These are phyloP conservation scores for Apiosordaria backusii DNA, from an alignment of 495 filamentous ascomycete species.

Conservation along the genomic window DNA sequence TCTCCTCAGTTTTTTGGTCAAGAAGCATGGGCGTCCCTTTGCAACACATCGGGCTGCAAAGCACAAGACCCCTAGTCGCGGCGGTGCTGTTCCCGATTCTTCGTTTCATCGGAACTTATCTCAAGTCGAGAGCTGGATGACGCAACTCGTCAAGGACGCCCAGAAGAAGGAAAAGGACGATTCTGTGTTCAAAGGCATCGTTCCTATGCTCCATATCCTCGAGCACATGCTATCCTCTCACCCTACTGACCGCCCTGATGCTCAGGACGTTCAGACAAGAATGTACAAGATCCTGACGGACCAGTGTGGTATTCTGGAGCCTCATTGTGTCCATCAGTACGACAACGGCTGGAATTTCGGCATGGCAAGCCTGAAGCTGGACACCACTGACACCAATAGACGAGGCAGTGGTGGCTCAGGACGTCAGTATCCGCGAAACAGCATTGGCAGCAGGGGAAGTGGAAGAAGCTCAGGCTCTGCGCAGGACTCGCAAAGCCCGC, in stretches of 20 bases:
- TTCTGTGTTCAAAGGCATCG: slow-evolving; percentile 43
- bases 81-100: slow-evolving; percentile 66
- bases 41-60: slow-evolving; percentile 67
- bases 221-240: slow-evolving; percentile 44
- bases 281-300: slow-evolving; percentile 47
- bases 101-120: slow-evolving; percentile 80
- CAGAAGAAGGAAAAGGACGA: slow-evolving; percentile 67
- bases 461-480: not conserved
- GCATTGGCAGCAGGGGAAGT: slow-evolving; percentile 15
- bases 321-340: slow-evolving; percentile 45
- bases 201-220: slow-evolving; percentile 45
- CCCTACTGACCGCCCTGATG: slow-evolving; percentile 45
- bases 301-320: slow-evolving; percentile 39
- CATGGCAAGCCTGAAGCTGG: not conserved
- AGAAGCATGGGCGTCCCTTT: slow-evolving; percentile 68
- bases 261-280: slow-evolving; percentile 42
- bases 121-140: slow-evolving; percentile 77
- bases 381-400: not conserved
- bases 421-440: slow-evolving; percentile 16
- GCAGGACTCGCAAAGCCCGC: not conserved
- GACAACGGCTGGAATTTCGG: slow-evolving; percentile 3
- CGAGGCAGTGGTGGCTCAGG: not conserved
- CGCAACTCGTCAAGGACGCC: slow-evolving; percentile 61
- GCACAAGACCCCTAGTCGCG: slow-evolving; percentile 61
- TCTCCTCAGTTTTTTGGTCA: slow-evolving; percentile 66